These are phyloP conservation scores for Phalaenopsis equestris DNA, from an alignment of 106 monocot genomes.

Conservation along the genomic window DNA sequence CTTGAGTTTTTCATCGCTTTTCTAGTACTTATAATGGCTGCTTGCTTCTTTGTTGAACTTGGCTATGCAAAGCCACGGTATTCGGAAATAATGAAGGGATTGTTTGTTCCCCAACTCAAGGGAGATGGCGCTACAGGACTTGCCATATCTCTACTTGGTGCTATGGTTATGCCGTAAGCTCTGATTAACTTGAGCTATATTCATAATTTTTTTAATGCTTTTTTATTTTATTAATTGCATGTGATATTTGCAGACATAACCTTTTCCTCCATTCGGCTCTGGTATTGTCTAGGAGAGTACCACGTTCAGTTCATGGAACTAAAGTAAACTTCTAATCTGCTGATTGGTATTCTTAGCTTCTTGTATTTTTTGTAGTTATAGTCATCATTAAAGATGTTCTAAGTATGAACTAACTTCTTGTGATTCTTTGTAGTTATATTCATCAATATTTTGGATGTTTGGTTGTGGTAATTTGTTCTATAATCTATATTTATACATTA, in stretches of 20 bases:
- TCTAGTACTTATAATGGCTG: conserved; percentile 69
- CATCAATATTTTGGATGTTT: not conserved
- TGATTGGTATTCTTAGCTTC: no score
- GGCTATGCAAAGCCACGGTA: conserved; percentile 68
- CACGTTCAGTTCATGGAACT: conserved; percentile 82
- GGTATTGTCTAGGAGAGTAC: conserved; percentile 85
- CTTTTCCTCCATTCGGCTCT: conserved; percentile 96
- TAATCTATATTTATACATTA: not conserved
- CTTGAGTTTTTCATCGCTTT: conserved; percentile 83
- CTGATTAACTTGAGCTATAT: conserved; percentile 2
- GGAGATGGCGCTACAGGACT: conserved; percentile 92
- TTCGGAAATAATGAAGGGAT: conserved; percentile 65
- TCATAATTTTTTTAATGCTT: conserved; percentile 1
- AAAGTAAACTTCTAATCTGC: conserved; percentile 30
- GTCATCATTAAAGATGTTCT: not conserved
- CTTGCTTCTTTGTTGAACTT: conserved; percentile 76
- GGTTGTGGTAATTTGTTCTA: not conserved
- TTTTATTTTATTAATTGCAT: not conserved
- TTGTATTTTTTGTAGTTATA: not conserved
- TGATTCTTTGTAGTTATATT: not conserved
- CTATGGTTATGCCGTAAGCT: conserved; percentile 99
- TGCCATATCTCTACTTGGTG: conserved; percentile 92
- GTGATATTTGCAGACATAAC: conserved; percentile 59
- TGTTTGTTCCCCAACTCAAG: conserved; percentile 90
- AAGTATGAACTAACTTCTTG: not conserved